Evolutionary conservation across 192 early-diverging fungal genomes (phyloP).

Genomic region (Obelidium mucronatum): DNA sequence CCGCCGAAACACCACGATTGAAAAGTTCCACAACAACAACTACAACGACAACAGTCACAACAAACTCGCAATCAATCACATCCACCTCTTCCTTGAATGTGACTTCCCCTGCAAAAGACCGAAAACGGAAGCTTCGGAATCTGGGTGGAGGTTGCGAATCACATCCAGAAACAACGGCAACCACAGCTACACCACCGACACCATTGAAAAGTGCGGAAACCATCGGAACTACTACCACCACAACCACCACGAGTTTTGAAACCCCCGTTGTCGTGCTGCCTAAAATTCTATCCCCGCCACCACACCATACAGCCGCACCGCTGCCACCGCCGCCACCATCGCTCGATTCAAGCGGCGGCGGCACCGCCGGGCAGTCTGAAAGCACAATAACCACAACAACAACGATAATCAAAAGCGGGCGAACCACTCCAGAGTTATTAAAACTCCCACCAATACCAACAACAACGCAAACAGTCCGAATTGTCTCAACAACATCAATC

Average conservation of each 20-base stretch:
- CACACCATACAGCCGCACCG: not conserved
- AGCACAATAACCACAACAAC: not conserved
- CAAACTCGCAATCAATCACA: not conserved
- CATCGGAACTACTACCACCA: no score
- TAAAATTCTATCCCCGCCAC: not conserved
- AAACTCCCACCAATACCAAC: not conserved
- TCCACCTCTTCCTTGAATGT: no score
- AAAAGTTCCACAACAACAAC: not conserved
- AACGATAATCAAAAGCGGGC: not conserved
- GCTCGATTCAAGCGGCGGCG: not conserved
- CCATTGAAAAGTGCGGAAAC: no score
- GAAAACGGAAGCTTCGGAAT: constrained; percentile 3
- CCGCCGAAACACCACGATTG: not conserved
- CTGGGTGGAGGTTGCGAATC: no score
- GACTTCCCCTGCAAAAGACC: constrained; percentile 11
- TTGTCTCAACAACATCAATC: not conserved
- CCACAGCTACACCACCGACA: no score
- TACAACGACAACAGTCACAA: not conserved
- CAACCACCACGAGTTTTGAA: no score
- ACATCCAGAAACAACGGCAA: no score
- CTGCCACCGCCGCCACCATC: not conserved
- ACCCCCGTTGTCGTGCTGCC: not conserved
- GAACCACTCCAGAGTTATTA: not conserved
- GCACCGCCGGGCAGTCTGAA: not conserved
- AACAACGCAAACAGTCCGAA: not conserved